phyloP scores from a whole-genome alignment of 208 protist species.

The Novymonas esmeraldas region DNA sequence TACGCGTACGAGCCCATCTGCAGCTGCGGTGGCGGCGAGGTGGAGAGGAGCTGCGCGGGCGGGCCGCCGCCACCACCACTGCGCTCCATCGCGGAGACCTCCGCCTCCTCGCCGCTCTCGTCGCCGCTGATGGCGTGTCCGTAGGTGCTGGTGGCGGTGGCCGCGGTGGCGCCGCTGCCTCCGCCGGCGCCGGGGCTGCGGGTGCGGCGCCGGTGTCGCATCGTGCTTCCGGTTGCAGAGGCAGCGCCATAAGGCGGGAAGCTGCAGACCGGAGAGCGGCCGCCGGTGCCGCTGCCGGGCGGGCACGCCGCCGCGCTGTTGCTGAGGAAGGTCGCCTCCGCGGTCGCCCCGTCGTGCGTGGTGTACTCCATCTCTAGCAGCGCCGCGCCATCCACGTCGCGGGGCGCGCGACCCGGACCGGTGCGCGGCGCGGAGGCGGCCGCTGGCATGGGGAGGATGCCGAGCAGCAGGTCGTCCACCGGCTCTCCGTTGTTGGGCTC shows the following conservation, averaged over 20 bases:
- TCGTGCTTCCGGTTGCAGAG: neutral
- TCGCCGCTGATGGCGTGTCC: slow-evolving; percentile 10
- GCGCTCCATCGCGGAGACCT: slow-evolving; percentile 1
- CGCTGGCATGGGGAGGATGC: slow-evolving; percentile 45
- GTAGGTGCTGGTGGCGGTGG: neutral
- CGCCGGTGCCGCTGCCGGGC: neutral
- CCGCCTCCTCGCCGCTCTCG: slow-evolving; percentile 23
- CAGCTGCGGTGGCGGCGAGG: neutral
- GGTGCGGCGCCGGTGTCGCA: slow-evolving; percentile 22
- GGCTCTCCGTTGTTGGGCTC: slow-evolving; percentile 21
- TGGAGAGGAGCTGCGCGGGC: neutral
- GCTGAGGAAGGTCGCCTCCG: neutral
- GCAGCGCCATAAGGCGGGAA: slow-evolving; percentile 9
- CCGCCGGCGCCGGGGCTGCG: slow-evolving; percentile 22
- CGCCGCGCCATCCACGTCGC: slow-evolving; percentile 19
- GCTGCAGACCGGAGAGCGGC: neutral
- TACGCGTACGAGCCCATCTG: neutral
- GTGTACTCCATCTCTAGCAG: slow-evolving; percentile 17
- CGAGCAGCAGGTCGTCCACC: slow-evolving; percentile 51
- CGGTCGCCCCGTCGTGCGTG: neutral
- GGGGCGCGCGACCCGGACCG: no score
- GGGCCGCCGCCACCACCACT: neutral
- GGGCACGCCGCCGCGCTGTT: slow-evolving; percentile 1
- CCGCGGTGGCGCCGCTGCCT: neutral
- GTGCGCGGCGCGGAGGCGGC: neutral